Conservation (phyloP, 768 basidiomycete genomes). For the Tylopilus felleus region DNA sequence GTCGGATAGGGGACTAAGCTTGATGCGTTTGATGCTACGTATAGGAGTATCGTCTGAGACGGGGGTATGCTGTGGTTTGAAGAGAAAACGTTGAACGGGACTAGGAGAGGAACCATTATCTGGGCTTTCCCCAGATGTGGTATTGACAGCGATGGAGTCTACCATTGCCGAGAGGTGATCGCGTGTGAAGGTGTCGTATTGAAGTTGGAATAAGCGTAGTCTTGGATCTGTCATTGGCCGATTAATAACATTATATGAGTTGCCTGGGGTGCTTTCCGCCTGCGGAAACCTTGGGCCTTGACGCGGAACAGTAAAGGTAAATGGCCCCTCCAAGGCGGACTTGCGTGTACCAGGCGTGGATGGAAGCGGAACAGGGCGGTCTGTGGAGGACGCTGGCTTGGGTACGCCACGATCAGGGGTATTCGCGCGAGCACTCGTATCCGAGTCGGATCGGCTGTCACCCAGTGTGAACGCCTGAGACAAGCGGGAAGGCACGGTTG, state of each 20-base stretch:
- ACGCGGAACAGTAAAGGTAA: conserved; percentile 71
- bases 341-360: conserved; percentile 40
- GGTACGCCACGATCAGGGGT: conserved; percentile 6
- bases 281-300: conserved; percentile 41
- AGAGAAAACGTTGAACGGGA: conserved; percentile 39
- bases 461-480: conserved; percentile 36
- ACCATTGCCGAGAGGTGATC: conserved; percentile 93
- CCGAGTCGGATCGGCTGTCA: conserved; percentile 27
- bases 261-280: conserved; percentile 59
- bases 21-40: conserved; percentile 77
- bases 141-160: conserved; percentile 87
- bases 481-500: conserved; percentile 34
- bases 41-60: conserved; percentile 46
- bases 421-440: conserved; percentile 11
- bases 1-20: conserved; percentile 67
- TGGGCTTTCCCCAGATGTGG: conserved; percentile 56
- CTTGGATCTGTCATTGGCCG: conserved; percentile 62
- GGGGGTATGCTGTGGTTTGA: conserved; percentile 46
- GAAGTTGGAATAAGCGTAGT: conserved; percentile 85
- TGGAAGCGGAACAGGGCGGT: conserved; percentile 1
- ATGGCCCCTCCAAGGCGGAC: conserved; percentile 53
- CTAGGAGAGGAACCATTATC: conserved; percentile 45
- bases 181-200: conserved; percentile 95
- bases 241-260: conserved; percentile 19
- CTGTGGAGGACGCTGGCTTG: conserved; percentile 10